These are phyloP conservation scores for Podaxis sp. DNA, from an alignment of 768 basidiomycete genomes.

Conservation along the genomic window DNA sequence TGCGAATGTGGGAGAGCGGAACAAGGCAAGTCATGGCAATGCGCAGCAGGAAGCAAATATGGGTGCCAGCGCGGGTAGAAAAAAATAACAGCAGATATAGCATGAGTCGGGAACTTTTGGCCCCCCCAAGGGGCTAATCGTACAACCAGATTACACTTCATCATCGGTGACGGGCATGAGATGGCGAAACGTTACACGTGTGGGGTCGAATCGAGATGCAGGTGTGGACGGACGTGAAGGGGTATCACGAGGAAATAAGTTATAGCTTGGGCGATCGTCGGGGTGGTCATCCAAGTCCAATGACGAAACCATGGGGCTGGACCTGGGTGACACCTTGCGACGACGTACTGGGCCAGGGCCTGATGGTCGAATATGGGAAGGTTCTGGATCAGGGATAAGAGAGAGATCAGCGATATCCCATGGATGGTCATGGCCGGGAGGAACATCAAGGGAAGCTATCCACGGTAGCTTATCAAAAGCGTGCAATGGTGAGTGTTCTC, in stretches of 20 bases:
- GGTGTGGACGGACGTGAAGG: conserved; percentile 24
- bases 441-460: conserved; percentile 57
- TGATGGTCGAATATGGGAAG: conserved; percentile 23
- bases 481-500: conserved; percentile 32
- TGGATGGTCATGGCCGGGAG: conserved; percentile 39
- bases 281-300: conserved; percentile 10
- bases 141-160: conserved; percentile 33
- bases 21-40: not conserved
- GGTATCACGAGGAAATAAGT: conserved; percentile 16
- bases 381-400: conserved; percentile 39
- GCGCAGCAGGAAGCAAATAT: not conserved
- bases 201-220: conserved; percentile 43
- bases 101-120: conserved; percentile 16
- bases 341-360: conserved; percentile 58
- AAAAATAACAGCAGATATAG: not conserved
- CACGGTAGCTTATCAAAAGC: conserved; percentile 67
- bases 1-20: not conserved
- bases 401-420: conserved; percentile 70
- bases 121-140: conserved; percentile 28
- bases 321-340: conserved; percentile 52
- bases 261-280: conserved; percentile 9
- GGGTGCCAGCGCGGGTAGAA: conserved; percentile 1
- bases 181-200: conserved; percentile 51
- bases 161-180: conserved; percentile 59
- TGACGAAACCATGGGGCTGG: conserved; percentile 40